Base-by-base conservation (phyloP, 208 protist species). In the Vickermania spadyakhi region DNA sequence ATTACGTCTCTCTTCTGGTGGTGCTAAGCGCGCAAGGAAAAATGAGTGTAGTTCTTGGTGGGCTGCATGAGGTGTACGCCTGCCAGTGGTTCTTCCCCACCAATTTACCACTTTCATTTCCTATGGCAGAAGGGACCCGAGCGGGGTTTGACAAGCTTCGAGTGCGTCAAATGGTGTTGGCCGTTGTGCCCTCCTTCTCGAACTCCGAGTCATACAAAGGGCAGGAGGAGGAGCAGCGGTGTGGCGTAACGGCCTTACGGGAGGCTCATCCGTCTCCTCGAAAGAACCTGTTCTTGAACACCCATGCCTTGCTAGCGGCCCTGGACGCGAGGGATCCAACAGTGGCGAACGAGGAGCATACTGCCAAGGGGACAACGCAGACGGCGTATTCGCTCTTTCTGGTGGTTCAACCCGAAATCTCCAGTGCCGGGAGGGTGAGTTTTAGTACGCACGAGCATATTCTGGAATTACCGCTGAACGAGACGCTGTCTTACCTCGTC, bases 21-120 rank as follows among this genome's bases (percentile, higher is more conserved):
- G 56, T 91, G 2, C 50, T 91, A 22, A 78, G 78, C 55, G 56
- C 59, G 14, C 52, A 56, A n/a, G 84, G 84, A n/a, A 50, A 57
- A 4, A 30, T 91, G 27, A 73, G 73, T 63, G 70, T 77, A 45
- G 53, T 87, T 4, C 68, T 76, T 23, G 80, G 79, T 49, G 84
- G 84, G 11, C 67, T 91, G 7, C 77, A 75, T 54, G 84, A 91
- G 66, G 75, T 84, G 23, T 58, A 51, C 45, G 52, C 13, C 25
- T 55, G 13, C 21, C 51, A 23, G 11, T 27, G 13, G 21, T 55
- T 23, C n/a, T 22, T 55, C n/a, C 51, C 51, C 51, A 55, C 25
- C 21, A 5, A 18, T 18, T 26, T 55, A 22, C 51, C 13, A 5
- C 21, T 55, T 23, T 11, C 21, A 11, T 7, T 55, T 27, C 21